Evolutionary conservation across 2,329 filamentous ascomycete genomes (phyloP).

Genomic region (Leptographium galeiforme): DNA sequence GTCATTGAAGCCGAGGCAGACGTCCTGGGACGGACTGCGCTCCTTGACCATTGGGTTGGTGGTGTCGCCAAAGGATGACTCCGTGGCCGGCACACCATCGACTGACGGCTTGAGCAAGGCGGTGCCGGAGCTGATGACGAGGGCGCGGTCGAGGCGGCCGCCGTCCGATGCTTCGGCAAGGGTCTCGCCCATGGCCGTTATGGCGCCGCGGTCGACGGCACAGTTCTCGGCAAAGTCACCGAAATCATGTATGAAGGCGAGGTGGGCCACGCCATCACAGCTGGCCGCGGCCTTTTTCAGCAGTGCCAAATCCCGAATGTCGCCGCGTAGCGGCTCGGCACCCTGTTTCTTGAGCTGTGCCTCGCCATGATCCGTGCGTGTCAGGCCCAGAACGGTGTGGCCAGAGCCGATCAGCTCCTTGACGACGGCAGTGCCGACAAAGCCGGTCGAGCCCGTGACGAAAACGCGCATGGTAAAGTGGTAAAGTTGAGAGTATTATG

Average conservation of each 20-base stretch:
- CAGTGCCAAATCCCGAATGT: slow-evolving; percentile 20
- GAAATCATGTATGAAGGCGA: slow-evolving; percentile 29
- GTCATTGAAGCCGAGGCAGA: slow-evolving; percentile 14
- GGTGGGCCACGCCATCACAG: slow-evolving; percentile 25
- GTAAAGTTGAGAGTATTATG: background rate
- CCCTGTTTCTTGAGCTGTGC: slow-evolving; percentile 18
- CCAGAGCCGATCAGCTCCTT: slow-evolving; percentile 23
- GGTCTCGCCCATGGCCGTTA: slow-evolving; percentile 21
- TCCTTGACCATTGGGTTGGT: slow-evolving; percentile 5
- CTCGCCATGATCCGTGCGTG: slow-evolving; percentile 20
- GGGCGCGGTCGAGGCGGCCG: slow-evolving; percentile 17
- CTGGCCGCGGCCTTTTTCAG: slow-evolving; percentile 19
- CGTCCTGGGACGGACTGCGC: slow-evolving; percentile 14
- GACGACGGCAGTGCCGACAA: slow-evolving; percentile 25
- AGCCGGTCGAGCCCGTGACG: slow-evolving; percentile 30
- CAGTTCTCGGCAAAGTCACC: slow-evolving; percentile 16
- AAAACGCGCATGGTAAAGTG: slow-evolving; percentile 19
- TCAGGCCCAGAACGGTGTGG: slow-evolving; percentile 26
- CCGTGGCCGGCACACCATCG: slow-evolving; percentile 15
- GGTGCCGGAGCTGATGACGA: slow-evolving; percentile 25
- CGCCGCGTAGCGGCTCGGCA: slow-evolving; percentile 19
- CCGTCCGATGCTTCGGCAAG: slow-evolving; percentile 10
- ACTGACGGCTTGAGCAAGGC: background rate
- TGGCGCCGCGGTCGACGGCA: slow-evolving; percentile 19
- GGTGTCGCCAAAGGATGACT: slow-evolving; percentile 16